Evolutionary conservation across 768 basidiomycete species (phyloP), one percentile per base, ranked within the genome.

Genomic region (Boletus sp.): DNA sequence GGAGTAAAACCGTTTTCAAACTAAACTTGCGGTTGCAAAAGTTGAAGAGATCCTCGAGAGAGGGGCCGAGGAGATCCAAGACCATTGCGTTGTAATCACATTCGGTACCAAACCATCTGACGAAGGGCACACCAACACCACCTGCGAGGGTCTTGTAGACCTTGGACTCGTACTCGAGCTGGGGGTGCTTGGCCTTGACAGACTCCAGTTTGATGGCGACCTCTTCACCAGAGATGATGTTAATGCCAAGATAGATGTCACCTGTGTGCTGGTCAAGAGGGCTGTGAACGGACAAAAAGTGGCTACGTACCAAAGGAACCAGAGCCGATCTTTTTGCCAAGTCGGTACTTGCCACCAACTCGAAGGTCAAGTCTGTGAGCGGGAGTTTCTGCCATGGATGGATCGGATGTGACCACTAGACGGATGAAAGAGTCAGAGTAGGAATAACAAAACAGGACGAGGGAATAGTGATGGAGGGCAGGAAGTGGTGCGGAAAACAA

Each of bases 31-130:
- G 89, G 77, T 94, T 95, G 78, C 90, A 93, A 66, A 93, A 93
- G 73, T 93, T 93, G 83, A 93, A 93, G 19, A 93, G 79, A 62
- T 93, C 91, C 66, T 93, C 91, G 29, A 93, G 85, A 32, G 89
- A 90, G 48, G 93, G 93, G 0, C 93, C 93, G 30, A 98, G 84
- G 51, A 98, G 85, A 74, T 98, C 97, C 64, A 99, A 77, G 53
- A 99, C 97, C 97, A 99, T 99, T 44, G 97, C 97, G 56, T 98
- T 98, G 81, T 98, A 99, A 72, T 99, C 96, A 74, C 97, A 99
- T 74, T 99, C 89, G 40, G 88, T 91, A 23, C 89, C 89, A 62
- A 88, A 91, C 89, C 90, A 99, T 65, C 97, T 78, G 53, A 99
- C 97, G 63, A 99, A 99, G 8, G 97, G 97, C 11, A 99, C 94